Percentiles rank a stretch among this genome's conserved stretches.
These are phyloP conservation scores for Pseudopithomyces maydicus DNA, from an alignment of 2,329 filamentous ascomycete genomes.

Conservation along the genomic window DNA sequence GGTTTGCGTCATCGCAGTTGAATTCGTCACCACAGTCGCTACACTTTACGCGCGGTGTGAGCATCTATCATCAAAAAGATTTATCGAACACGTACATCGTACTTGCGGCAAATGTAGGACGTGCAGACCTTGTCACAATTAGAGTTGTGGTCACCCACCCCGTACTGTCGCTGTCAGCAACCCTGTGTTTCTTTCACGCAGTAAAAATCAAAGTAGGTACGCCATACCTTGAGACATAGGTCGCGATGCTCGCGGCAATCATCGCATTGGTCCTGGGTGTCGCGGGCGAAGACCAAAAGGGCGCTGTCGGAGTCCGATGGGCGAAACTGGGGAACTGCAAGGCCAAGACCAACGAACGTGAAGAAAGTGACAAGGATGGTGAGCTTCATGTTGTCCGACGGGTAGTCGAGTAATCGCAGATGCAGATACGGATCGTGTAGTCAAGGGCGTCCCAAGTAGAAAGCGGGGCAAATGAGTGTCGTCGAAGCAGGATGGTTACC, in stretches of 20 bases:
- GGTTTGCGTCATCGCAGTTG: conserved; percentile 1
- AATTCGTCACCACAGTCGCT: conserved; percentile 9
- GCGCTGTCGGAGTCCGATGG: neutral
- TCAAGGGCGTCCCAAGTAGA: neutral
- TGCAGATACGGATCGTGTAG: neutral
- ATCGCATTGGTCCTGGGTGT: neutral
- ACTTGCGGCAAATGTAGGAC: conserved; percentile 9
- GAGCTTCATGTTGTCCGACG: conserved; percentile 3
- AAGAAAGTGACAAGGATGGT: conserved; percentile 1
- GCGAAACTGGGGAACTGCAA: neutral
- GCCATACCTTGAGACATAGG: conserved; percentile 9
- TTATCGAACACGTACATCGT: neutral
- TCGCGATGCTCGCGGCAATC: conserved; percentile 9
- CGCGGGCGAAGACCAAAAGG: neutral
- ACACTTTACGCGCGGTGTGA: conserved; percentile 1
- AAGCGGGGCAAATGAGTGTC: neutral
- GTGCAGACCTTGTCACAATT: conserved; percentile 1
- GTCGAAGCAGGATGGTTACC: neutral
- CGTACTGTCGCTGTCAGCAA: conserved; percentile 4
- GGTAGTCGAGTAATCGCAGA: neutral
- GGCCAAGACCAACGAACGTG: conserved; percentile 1
- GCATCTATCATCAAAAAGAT: neutral
- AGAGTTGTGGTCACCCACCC: neutral
- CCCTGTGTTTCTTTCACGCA: neutral
- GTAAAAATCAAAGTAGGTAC: too few species aligned